Evolutionary conservation across 306 rosid genomes (phyloP).

Genomic region (Trifolium subterraneum): DNA sequence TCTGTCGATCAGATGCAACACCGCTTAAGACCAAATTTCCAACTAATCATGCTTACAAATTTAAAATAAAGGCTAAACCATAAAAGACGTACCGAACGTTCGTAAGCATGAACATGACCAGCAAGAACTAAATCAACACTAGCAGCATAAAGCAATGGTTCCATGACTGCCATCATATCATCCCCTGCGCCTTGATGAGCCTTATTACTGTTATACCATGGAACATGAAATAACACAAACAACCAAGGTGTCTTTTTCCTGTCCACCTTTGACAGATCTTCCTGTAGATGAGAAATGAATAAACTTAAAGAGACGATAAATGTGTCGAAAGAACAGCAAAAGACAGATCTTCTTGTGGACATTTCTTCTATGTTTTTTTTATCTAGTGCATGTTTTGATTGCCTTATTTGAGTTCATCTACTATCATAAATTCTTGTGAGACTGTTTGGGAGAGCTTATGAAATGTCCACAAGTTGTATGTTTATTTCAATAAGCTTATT

Average conservation of each 20-base stretch:
- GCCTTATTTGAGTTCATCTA: neutral
- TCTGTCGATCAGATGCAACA: conserved; percentile 51
- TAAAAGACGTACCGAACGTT: conserved; percentile 71
- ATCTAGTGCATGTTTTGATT: neutral
- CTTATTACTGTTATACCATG: conserved; percentile 95
- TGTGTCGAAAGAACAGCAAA: neutral
- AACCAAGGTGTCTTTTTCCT: conserved; percentile 90
- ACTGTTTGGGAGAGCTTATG: neutral
- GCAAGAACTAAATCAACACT: conserved; percentile 72
- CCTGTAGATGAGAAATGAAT: conserved; percentile 50
- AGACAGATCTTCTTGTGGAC: no score
- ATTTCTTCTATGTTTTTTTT: neutral
- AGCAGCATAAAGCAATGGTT: conserved; percentile 85
- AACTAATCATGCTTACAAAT: neutral
- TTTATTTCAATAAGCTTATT: neutral
- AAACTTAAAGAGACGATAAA: neutral
- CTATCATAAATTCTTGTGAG: neutral
- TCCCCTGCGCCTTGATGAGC: conserved; percentile 92
- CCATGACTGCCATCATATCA: conserved; percentile 80
- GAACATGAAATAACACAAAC: conserved; percentile 79
- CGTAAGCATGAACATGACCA: conserved; percentile 98
- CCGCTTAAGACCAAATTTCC: conserved; percentile 13
- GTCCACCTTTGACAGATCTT: conserved; percentile 79
- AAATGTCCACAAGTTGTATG: neutral
- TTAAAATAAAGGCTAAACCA: conserved; percentile 9